Evolutionary conservation across 2,329 filamentous ascomycete genomes (phyloP).

Genomic region (Neocatenulostroma microsporum): DNA sequence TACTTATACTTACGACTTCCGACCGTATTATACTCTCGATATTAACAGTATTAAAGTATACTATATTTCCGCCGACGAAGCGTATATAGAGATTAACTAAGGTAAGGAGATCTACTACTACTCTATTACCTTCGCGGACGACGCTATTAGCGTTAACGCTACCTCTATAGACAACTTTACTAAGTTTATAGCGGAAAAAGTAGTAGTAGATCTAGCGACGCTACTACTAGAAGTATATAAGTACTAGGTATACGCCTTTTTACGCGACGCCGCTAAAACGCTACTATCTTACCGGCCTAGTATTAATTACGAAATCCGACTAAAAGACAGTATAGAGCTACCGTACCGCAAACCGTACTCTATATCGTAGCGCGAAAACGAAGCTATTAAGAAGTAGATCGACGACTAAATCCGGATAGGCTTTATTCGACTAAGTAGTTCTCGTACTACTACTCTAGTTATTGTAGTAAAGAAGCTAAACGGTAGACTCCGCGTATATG

Average conservation of each 20-base stretch:
- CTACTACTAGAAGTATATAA: background rate
- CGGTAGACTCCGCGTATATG: conserved; percentile 24
- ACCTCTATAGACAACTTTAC: background rate
- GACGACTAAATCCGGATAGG: background rate
- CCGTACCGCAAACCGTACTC: background rate
- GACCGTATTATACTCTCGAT: too few species aligned
- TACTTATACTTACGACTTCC: too few species aligned
- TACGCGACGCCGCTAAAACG: background rate
- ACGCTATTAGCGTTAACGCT: background rate
- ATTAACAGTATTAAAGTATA: background rate
- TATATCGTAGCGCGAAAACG: background rate
- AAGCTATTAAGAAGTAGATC: conserved; percentile 1
- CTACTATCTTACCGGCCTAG: background rate
- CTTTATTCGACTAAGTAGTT: background rate
- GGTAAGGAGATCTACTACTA: too few species aligned
- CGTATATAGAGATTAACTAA: too few species aligned
- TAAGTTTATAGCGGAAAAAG: background rate
- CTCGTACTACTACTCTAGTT: too few species aligned
- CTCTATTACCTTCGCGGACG: background rate
- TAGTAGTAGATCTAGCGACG: too few species aligned
- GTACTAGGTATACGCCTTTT: too few species aligned
- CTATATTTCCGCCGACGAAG: too few species aligned
- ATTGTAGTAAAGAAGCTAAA: conserved; percentile 1
- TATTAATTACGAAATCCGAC: background rate
- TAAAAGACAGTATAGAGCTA: background rate